Conservation (phyloP, 2,329 filamentous ascomycete species). For the Colletotrichum abscissum region DNA sequence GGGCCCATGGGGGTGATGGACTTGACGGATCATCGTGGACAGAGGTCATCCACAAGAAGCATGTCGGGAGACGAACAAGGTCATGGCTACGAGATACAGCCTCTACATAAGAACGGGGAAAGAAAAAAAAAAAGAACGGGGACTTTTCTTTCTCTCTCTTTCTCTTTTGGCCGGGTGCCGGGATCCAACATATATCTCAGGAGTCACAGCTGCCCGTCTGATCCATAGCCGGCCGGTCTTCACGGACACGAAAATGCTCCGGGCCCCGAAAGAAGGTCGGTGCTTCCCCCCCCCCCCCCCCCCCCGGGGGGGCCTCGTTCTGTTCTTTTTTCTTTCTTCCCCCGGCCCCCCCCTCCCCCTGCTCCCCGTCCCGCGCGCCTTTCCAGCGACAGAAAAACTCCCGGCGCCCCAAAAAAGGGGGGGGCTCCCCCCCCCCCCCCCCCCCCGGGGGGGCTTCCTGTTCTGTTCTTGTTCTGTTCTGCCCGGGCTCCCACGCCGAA, state of each 20-base stretch:
- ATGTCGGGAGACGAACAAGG: background rate
- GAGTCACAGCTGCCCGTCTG: background rate
- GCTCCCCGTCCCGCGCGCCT: too few relatives aligned
- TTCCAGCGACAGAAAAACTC: too few relatives aligned
- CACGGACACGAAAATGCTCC: background rate
- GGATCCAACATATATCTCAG: background rate
- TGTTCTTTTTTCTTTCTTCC: too few relatives aligned
- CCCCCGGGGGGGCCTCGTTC: too few relatives aligned
- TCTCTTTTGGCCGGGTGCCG: background rate
- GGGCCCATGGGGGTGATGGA: too few relatives aligned
- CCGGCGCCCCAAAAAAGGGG: too few relatives aligned
- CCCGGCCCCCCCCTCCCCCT: too few relatives aligned
- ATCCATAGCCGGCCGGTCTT: too few relatives aligned
- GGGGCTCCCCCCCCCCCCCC: too few relatives aligned
- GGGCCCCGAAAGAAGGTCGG: background rate
- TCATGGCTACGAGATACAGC: background rate
- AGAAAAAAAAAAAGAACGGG: too few relatives aligned
- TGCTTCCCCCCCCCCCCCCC: background rate
- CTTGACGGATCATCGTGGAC: background rate
- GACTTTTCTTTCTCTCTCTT: background rate
- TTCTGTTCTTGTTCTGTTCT: background rate
- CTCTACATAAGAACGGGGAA: background rate
- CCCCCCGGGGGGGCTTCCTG: too few relatives aligned
- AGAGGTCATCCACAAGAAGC: background rate
- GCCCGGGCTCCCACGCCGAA: background rate